Base-by-base conservation (phyloP, 176 grass and related monocot species). In the Avena insularis region DNA sequence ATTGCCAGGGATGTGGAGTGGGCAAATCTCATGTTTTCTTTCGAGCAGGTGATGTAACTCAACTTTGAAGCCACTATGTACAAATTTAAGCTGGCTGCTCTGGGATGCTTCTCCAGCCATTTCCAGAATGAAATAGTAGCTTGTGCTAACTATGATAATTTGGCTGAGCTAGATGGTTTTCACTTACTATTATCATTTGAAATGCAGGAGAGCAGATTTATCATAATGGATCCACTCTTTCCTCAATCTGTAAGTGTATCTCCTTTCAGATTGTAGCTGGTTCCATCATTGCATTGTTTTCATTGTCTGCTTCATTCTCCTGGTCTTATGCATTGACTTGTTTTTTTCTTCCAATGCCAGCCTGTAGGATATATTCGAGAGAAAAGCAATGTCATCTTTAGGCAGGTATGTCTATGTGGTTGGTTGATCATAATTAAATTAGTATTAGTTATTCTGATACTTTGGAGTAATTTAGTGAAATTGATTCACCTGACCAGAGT, bases 1-100 rank as follows among this genome's bases (percentile, higher is more conserved):
- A 91, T 98, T 55, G 92, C 90, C 59, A 93, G 97, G 89, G 97
- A 99, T 79, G 91, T 99, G 43, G 97, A 99, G 74, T 99, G 97
- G 97, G 97, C 92, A 49, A 99, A 89, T 80, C 89, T 99, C 36
- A 78, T 94, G 85, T 87, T 99, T 78, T 70, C 97, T 83, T 99
- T 99, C 8, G 97, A 98, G 83, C 97, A 98, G 97, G 94, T 98
- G 79, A 93, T 70, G 57, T 89, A 67, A 86, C 12, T 89, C 13
- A 15, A 49, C 43, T 63, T 63, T 63, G 16, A 68, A 35, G n/a
- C 40, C 23, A 86, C 40, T 86, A 23, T 19, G 55, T 56, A 16
- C 16, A 31, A 53, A 79, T 29, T 6, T 69, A n/a, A 79, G 20
- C 3, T 82, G 70, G n/a, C 63, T 71, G 53, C 33, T 69, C 48